Percentiles rank a stretch among this genome's conserved stretches.
These are phyloP conservation scores for Suhomyces canberraensis DNA, from an alignment of 805 yeast species.

Conservation along the genomic window DNA sequence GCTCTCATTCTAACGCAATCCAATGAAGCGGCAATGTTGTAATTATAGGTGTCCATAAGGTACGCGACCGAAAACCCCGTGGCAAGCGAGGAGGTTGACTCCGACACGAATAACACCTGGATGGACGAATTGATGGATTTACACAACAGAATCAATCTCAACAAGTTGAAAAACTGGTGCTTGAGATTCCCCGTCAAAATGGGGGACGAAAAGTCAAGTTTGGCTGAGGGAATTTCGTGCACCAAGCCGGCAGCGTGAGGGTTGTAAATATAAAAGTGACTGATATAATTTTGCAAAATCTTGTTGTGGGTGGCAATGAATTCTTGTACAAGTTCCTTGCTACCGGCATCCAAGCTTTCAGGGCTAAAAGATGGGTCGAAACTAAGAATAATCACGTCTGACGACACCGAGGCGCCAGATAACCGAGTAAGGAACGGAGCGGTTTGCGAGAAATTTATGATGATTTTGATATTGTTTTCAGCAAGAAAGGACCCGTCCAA, in stretches of 20 bases:
- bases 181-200: slow-evolving; percentile 37
- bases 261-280: slow-evolving; percentile 33
- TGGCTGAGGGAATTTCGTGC: slow-evolving; percentile 27
- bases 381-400: slow-evolving; percentile 36
- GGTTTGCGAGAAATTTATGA: slow-evolving; percentile 39
- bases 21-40: slow-evolving; percentile 30
- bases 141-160: slow-evolving; percentile 33
- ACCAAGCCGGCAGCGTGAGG: slow-evolving; percentile 25
- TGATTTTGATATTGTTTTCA: slow-evolving; percentile 29
- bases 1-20: slow-evolving; percentile 18
- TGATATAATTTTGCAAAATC: slow-evolving; percentile 36
- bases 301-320: slow-evolving; percentile 29
- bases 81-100: slow-evolving; percentile 21
- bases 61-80: slow-evolving; percentile 34
- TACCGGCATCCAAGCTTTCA: slow-evolving; percentile 12
- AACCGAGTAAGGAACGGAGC: slow-evolving; percentile 25
- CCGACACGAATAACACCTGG: slow-evolving; percentile 33
- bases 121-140: slow-evolving; percentile 29
- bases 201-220: slow-evolving; percentile 28
- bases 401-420: slow-evolving; percentile 22
- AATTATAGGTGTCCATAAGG: slow-evolving; percentile 40
- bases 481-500: slow-evolving; percentile 8
- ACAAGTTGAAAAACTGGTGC: slow-evolving; percentile 33
- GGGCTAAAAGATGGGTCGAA: slow-evolving; percentile 31
- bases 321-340: slow-evolving; percentile 18